These are phyloP conservation scores for Hortaea sp. DNA, from an alignment of 2,329 filamentous ascomycete genomes.

Conservation along the genomic window DNA sequence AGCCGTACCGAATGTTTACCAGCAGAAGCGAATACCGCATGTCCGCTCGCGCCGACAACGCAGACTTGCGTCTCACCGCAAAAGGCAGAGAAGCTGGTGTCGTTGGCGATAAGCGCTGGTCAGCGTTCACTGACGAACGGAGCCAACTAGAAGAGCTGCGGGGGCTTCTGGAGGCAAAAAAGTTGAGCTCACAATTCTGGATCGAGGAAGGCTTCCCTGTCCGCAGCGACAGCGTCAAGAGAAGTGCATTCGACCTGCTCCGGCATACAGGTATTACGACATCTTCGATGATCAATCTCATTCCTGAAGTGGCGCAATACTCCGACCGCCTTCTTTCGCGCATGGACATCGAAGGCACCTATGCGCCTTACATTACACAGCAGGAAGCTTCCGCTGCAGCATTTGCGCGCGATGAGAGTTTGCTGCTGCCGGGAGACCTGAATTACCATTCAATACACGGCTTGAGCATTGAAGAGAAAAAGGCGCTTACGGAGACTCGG, in stretches of 20 bases:
- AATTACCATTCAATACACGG: conserved; percentile 67
- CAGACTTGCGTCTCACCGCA: conserved; percentile 73
- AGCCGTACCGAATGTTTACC: conserved; percentile 98
- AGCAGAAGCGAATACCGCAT: conserved; percentile 92
- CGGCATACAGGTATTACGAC: conserved; percentile 53
- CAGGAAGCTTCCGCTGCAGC: conserved; percentile 57
- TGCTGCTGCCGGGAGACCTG: conserved; percentile 61
- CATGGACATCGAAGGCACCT: conserved; percentile 71
- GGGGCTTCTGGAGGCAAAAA: conserved; percentile 47
- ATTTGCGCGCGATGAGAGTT: conserved; percentile 65
- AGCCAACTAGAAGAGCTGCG: conserved; percentile 59
- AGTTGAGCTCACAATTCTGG: conserved; percentile 57
- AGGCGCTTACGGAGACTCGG: conserved; percentile 55
- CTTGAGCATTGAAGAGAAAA: conserved; percentile 69
- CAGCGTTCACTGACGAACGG: conserved; percentile 53
- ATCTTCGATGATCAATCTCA: conserved; percentile 43
- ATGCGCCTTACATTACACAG: conserved; percentile 73
- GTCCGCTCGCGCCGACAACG: conserved; percentile 85
- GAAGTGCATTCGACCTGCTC: conserved; percentile 71
- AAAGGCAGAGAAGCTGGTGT: conserved; percentile 68
- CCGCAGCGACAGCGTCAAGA: conserved; percentile 53
- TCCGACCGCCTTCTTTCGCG: conserved; percentile 52
- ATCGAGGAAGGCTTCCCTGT: conserved; percentile 58
- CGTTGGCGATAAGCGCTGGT: conserved; percentile 71
- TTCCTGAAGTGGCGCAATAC: conserved; percentile 50